Evolutionary conservation across 2,329 filamentous ascomycete genomes (phyloP).

Genomic region (Lasiodiplodia citricola): DNA sequence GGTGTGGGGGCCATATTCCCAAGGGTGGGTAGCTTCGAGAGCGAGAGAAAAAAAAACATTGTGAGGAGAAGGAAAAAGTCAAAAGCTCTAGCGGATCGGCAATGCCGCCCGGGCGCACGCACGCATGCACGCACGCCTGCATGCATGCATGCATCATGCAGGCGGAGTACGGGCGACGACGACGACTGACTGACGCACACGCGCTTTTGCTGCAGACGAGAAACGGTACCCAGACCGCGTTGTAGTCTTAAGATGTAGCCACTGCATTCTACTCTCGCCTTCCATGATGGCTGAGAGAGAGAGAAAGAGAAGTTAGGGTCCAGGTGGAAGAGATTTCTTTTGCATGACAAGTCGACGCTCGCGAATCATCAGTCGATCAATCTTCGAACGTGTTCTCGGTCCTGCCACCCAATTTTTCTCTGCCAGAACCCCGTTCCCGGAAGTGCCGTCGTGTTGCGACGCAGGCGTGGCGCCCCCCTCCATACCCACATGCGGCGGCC

Average conservation of each 20-base stretch:
- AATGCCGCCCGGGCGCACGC: slow-evolving; percentile 17
- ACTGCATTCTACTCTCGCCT: background rate
- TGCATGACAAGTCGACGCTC: background rate
- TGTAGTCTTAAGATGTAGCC: background rate
- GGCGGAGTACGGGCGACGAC: slow-evolving; percentile 7
- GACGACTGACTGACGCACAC: background rate
- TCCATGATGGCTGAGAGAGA: background rate
- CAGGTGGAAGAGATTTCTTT: background rate
- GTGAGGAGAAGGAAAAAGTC: background rate
- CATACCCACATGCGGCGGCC: slow-evolving; percentile 12
- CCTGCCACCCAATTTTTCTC: background rate
- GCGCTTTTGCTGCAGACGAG: background rate
- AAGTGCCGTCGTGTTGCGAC: slow-evolving; percentile 8
- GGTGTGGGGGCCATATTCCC: background rate
- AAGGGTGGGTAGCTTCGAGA: background rate
- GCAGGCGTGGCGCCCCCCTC: slow-evolving; percentile 4
- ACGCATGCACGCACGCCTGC: slow-evolving; percentile 1
- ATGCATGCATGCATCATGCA: slow-evolving; percentile 19
- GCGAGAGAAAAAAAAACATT: background rate
- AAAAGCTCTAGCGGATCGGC: slow-evolving; percentile 13
- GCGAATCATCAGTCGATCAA: background rate
- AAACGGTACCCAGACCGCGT: background rate
- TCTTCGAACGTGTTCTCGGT: background rate
- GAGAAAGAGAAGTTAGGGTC: background rate
- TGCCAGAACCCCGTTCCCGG: slow-evolving; percentile 10